Evolutionary conservation across 2,329 filamentous ascomycete genomes (phyloP).

Genomic region (Daldinia sp.): DNA sequence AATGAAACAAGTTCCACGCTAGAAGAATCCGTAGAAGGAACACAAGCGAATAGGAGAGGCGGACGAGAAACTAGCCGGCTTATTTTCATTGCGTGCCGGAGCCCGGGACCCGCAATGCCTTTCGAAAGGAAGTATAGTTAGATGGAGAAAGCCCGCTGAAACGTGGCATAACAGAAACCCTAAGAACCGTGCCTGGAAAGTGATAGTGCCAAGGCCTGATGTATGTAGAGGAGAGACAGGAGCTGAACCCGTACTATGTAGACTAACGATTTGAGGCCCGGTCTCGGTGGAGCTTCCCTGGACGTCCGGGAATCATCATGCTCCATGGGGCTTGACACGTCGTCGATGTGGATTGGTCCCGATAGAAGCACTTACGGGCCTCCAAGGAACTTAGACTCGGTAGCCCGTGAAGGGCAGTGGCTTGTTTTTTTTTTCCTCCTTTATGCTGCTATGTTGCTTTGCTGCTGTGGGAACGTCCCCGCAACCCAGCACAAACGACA

Average conservation of each 20-base stretch:
- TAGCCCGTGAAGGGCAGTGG: constrained; percentile 18
- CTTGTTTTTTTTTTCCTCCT: not conserved
- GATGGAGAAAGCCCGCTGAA: constrained; percentile 35
- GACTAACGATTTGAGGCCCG: constrained; percentile 8
- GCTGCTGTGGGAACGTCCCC: constrained; percentile 23
- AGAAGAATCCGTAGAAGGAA: constrained; percentile 29
- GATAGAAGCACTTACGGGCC: constrained; percentile 20
- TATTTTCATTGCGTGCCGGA: constrained; percentile 26
- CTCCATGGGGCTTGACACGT: constrained; percentile 34
- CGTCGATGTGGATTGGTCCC: constrained; percentile 31
- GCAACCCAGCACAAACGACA: constrained; percentile 25
- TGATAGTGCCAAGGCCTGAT: constrained; percentile 29
- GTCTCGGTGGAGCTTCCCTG: constrained; percentile 28
- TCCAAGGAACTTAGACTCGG: constrained; percentile 23
- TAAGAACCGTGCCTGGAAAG: constrained; percentile 38
- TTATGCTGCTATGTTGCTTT: not conserved
- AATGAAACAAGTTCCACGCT: constrained; percentile 35
- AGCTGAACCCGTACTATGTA: constrained; percentile 15
- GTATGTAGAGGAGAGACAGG: constrained; percentile 14
- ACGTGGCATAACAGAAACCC: constrained; percentile 42
- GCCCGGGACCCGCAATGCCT: constrained; percentile 23
- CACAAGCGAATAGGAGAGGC: constrained; percentile 28
- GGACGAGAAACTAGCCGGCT: constrained; percentile 30
- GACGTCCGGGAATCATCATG: constrained; percentile 25
- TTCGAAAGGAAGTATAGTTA: constrained; percentile 20